Evolutionary conservation across 352 stramenopile species (phyloP).

Genomic region (Phytophthora constricta): DNA sequence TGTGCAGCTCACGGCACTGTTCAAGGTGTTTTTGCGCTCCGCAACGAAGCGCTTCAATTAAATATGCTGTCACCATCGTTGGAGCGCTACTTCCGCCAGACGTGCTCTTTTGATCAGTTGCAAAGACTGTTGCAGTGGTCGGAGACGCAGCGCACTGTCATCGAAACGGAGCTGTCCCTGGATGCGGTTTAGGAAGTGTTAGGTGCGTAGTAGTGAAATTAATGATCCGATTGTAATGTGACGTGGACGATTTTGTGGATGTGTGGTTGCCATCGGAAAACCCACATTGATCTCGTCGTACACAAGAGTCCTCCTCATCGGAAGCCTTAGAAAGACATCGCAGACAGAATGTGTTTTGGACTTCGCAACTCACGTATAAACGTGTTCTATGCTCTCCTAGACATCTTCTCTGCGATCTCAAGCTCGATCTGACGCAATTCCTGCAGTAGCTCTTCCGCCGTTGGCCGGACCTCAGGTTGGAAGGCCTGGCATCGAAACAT

Average conservation of each 20-base stretch:
- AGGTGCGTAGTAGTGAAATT: slow-evolving; percentile 29
- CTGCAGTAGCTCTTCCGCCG: slow-evolving; percentile 39
- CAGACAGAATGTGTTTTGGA: background rate
- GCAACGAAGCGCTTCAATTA: slow-evolving; percentile 67
- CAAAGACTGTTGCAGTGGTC: slow-evolving; percentile 79
- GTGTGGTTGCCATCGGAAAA: slow-evolving; percentile 1
- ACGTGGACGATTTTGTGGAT: slow-evolving; percentile 25
- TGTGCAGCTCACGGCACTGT: slow-evolving; percentile 67
- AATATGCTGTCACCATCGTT: slow-evolving; percentile 74
- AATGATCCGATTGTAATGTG: slow-evolving; percentile 19
- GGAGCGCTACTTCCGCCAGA: slow-evolving; percentile 71
- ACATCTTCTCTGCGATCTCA: slow-evolving; percentile 31
- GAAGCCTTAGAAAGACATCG: background rate
- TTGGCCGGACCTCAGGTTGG: slow-evolving; percentile 50
- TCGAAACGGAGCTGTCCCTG: slow-evolving; percentile 52
- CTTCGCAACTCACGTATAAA: background rate
- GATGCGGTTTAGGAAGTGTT: slow-evolving; percentile 33
- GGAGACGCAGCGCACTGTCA: slow-evolving; percentile 65
- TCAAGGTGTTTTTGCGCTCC: slow-evolving; percentile 84
- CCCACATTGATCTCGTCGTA: background rate
- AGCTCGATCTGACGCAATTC: slow-evolving; percentile 40
- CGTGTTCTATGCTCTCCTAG: slow-evolving; percentile 3
- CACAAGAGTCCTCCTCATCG: background rate
- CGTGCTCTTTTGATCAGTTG: slow-evolving; percentile 77
- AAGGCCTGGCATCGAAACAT: slow-evolving; percentile 52